A percentile compares a stretch with the other conserved stretches of the same genome.
phyloP scores from a whole-genome alignment of 169 alveolate genomes.

The Perkinsus olseni region DNA sequence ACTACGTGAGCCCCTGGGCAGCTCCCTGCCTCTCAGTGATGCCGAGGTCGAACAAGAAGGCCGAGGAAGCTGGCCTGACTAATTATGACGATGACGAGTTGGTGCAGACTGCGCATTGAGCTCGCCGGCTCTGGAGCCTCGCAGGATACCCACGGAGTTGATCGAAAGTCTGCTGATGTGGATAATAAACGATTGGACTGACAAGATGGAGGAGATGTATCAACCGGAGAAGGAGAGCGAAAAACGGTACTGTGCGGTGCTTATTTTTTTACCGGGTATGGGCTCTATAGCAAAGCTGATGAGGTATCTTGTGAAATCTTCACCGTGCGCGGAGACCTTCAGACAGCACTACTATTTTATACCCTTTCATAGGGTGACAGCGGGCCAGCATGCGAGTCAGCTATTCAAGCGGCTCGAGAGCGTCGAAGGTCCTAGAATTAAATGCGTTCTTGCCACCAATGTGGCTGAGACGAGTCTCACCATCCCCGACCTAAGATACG shows the following conservation, averaged over 20 bases:
- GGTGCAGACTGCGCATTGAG: background rate
- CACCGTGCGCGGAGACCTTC: background rate
- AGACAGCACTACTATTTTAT: background rate
- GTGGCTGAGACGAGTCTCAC: slow-evolving; percentile 86
- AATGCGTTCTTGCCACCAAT: slow-evolving; percentile 59
- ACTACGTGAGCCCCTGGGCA: background rate
- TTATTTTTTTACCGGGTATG: background rate
- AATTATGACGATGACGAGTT: background rate
- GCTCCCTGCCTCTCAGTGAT: background rate
- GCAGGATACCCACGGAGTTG: background rate
- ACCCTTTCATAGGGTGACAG: background rate
- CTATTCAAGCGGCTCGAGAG: background rate
- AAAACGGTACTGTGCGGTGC: background rate
- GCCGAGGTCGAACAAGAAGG: background rate
- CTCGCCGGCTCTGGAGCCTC: background rate
- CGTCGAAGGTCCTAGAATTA: background rate
- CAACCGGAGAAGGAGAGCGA: background rate
- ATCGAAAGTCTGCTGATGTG: background rate
- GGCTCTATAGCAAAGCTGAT: background rate
- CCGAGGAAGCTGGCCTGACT: background rate
- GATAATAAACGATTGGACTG: background rate
- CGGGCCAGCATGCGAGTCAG: background rate
- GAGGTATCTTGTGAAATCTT: background rate
- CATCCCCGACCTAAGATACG: slow-evolving; percentile 64
- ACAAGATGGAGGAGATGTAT: background rate